Conservation (phyloP, 1,284 basidiomycete species). For the Meripilus lineatus region DNA sequence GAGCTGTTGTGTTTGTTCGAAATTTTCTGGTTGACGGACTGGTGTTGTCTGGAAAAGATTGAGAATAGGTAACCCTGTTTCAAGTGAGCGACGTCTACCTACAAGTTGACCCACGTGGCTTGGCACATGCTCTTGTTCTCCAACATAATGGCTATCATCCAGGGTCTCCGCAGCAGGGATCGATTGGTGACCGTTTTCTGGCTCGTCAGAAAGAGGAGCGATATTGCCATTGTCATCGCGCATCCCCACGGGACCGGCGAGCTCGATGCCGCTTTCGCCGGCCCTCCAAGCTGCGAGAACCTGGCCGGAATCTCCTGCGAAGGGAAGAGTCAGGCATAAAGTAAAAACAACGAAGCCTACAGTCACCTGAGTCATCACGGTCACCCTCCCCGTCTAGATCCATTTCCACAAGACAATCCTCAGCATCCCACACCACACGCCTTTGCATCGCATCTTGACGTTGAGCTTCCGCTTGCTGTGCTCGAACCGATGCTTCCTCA, state of each 20-base stretch:
- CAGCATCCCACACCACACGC: slow-evolving; percentile 43
- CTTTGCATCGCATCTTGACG: slow-evolving; percentile 38
- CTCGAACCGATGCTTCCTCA: slow-evolving; percentile 48
- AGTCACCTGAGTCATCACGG: background rate
- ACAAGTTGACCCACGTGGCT: slow-evolving; percentile 56
- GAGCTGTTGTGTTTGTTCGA: slow-evolving; percentile 26
- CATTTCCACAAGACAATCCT: slow-evolving; percentile 23
- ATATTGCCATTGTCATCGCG: slow-evolving; percentile 28
- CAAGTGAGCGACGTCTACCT: slow-evolving; percentile 11
- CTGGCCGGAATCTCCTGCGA: slow-evolving; percentile 6
- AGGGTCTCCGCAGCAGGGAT: slow-evolving; percentile 2
- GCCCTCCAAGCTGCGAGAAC: slow-evolving; percentile 12
- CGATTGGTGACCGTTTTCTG: slow-evolving; percentile 17
- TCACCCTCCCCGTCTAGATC: slow-evolving; percentile 22
- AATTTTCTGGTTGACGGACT: background rate
- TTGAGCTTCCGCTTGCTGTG: slow-evolving; percentile 53
- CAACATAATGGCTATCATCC: slow-evolving; percentile 44
- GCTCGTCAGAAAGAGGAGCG: slow-evolving; percentile 16
- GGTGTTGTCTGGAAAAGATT: slow-evolving; percentile 2
- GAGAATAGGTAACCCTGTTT: background rate
- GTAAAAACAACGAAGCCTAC: background rate
- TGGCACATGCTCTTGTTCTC: slow-evolving; percentile 48
- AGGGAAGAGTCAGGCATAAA: background rate
- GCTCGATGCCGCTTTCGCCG: slow-evolving; percentile 15
- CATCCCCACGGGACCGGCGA: slow-evolving; percentile 26